Base-by-base conservation (phyloP, 1,284 basidiomycete genomes). In the Heterobasidion irregulare region DNA sequence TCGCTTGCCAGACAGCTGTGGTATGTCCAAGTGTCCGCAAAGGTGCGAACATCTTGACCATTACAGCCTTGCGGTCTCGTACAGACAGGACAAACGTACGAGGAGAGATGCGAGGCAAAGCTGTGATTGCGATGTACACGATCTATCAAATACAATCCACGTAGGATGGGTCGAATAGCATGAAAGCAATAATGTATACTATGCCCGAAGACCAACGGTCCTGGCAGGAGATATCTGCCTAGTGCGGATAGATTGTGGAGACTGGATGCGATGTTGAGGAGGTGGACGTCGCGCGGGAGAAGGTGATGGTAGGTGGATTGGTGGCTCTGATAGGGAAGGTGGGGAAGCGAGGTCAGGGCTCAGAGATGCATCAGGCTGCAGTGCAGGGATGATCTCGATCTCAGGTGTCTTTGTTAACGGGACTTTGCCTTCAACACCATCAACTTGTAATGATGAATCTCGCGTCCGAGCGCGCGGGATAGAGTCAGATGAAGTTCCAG, bases 141-240 rank as follows among this genome's bases (percentile, higher is more conserved):
- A 26, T 26, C 26, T 26, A 26, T 26, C 26, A 26, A 26, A 26
- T 26, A 26, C 26, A 26, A 26, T 26, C 26, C 26, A 26, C 26
- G 26, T 26, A 26, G 26, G 26, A 26, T 26, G 26, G 26, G 26
- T 26, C 4, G 26, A 5, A 26, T 26, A 26, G 26, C 26, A 35
- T 35, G 35, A 19, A 41, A 52, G n/a, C n/a, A 26, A 26, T 26
- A 26, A 26, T 26, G 26, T 26, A 26, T 26, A 26, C 50, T 51
- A 65, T 43, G 63, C 62, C 36, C 58, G 60, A 8, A 63, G 61
- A 55, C 57, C 64, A 44, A 66, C 61, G 8, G 61, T 58, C 56
- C 60, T 57, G 8, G 61, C 38, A 19, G 61, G 59, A 1, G 65
- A 59, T 51, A 59, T 53, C 26, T 26, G 26, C 26, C 26, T 26